Evolutionary conservation across 805 yeast species (phyloP), one percentile per base, ranked within the genome.

Genomic region (Wickerhamomyces ciferrii): DNA sequence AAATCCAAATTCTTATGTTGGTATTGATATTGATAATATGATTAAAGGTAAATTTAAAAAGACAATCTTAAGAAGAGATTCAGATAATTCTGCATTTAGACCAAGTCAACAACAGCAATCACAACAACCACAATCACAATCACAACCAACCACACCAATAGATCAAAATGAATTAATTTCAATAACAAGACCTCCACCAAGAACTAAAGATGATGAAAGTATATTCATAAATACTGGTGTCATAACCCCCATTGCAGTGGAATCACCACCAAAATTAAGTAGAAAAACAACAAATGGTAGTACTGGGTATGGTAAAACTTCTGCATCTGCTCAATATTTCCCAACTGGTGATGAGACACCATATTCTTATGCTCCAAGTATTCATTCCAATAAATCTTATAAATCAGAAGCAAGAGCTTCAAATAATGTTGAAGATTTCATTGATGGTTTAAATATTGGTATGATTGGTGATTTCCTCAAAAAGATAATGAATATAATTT

Each of bases 381-480:
- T 35, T 35, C 31, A 27, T 13, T 27, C 31, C 7, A 8, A 9
- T 4, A 27, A 13, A 27, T 27, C 31, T 7, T 10, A n/a, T n/a
- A n/a, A 9, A 27, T 10, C 31, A 27, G 31, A 27, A 8, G 11
- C 31, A 27, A 27, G 6, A 2, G 17, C 5, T 18, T 34, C 15
- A 17, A n/a, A n/a, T 4, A n/a, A 10, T 32, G 37, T 40, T 14
- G 40, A 34, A 8, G 53, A 49, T 13, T 24, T 53, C 7, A 37
- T 59, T 19, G 54, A 53, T 34, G 25, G 46, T 10, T 17, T 55
- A 27, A 48, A 55, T 17, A 29, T 56, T 24, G 42, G 42, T 15
- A 37, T 31, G 6, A n/a, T 41, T 13, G 45, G 47, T 2, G 24
- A 27, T 1, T 10, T 48, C 4, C 1, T 49, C 9, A 53, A 48